Evolutionary conservation across 495 filamentous ascomycete species (phyloP), one percentile per base, ranked within the genome.

Genomic region (Aspergillus steynii): DNA sequence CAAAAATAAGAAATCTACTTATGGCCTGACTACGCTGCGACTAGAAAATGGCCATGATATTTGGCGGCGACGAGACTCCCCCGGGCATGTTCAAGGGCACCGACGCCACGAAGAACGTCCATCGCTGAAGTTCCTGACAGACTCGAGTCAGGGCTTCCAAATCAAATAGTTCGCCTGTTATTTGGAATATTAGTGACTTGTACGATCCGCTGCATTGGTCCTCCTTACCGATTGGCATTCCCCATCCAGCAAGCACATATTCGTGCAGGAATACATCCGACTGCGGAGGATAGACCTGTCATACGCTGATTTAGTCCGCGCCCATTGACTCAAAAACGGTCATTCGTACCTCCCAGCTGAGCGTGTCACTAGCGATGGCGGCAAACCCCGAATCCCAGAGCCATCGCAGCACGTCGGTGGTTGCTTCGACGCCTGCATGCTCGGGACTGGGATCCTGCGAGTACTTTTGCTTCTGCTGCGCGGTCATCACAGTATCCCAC

Each of bases 51-150:
- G 79, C 79, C 63, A 82, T 71, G 28, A 65, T 66, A 63, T 79
- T 80, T 12, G 81, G 78, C 8, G 79, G 81, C 56, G 74, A 79
- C 6, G 74, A 76, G 15, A 85, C 77, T 8, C 81, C 84, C 20
- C 83, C 83, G 0, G 77, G 73, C 64, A 79, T 77, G 64, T 86
- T 83, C 58, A 85, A 64, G 3, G 84, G 85, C 28, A 77, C 74
- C 56, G 78, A 82, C 7, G 75, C 71, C 3, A 86, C 66, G 60
- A 85, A 85, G 66, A 86, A 85, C n/a, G 65, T 79, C 77, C 79
- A 85, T 56, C 81, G 69, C 26, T 72, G 65, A 37, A 74, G 65
- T 50, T 77, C 68, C 62, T 72, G 61, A 59, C 83, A 85, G 26
- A 68, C 71, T 45, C 65, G 60, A 25, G 69, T 73, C 60, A 86